phyloP scores from a whole-genome alignment of 2,329 filamentous ascomycete species.

The Colletotrichum agaves region DNA sequence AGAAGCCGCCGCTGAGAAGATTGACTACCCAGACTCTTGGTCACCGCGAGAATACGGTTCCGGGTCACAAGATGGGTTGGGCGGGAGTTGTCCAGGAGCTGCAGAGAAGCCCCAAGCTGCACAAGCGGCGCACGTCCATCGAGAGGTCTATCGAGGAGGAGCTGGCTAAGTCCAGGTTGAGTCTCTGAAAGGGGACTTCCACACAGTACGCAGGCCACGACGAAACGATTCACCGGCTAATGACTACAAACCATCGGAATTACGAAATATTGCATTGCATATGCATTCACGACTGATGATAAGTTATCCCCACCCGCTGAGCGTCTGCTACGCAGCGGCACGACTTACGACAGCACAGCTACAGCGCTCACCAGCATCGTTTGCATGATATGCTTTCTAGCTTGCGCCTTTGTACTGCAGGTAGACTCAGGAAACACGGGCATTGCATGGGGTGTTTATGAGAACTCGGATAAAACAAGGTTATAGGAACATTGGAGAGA shows the following conservation, averaged over 20 bases:
- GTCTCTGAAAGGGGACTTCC: constrained; percentile 43
- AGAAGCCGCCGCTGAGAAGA: constrained; percentile 61
- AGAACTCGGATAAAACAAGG: not conserved
- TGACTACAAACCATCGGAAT: constrained; percentile 17
- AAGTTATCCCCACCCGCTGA: not conserved
- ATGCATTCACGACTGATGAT: not conserved
- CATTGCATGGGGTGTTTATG: too few species aligned
- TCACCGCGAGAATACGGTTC: constrained; percentile 59
- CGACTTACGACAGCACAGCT: not conserved
- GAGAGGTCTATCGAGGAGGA: constrained; percentile 62
- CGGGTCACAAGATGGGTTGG: constrained; percentile 66
- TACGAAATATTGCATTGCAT: constrained; percentile 17
- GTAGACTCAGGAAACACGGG: too few species aligned
- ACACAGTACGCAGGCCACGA: constrained; percentile 1
- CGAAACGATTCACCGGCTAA: constrained; percentile 14
- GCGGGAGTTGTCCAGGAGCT: constrained; percentile 72
- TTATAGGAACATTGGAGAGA: not conserved
- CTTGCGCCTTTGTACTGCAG: not conserved
- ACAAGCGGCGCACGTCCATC: constrained; percentile 71
- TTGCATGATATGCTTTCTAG: not conserved
- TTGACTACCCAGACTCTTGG: constrained; percentile 66
- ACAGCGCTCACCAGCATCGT: not conserved
- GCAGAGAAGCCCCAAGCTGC: constrained; percentile 69
- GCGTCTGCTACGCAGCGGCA: not conserved
- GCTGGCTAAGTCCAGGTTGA: constrained; percentile 44